Conservation (phyloP, 148 eudicot species). For the Euryodendron excelsum region DNA sequence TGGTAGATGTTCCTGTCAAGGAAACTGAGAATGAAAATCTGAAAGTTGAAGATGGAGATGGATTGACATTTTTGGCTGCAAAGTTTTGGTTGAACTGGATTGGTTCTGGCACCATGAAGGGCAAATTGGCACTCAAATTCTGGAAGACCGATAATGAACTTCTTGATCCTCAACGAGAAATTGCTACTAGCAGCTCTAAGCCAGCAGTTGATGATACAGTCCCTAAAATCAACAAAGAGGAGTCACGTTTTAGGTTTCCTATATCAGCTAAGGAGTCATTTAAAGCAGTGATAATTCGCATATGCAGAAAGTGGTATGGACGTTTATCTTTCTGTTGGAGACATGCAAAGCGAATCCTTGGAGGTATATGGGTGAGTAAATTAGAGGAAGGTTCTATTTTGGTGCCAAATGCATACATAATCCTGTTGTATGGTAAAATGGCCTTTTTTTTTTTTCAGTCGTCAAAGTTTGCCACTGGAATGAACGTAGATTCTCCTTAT, state of each 20-base stretch:
- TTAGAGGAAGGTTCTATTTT: not conserved
- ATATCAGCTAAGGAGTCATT: constrained; percentile 66
- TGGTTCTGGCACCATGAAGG: constrained; percentile 55
- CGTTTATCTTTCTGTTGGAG: constrained; percentile 78
- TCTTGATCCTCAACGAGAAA: constrained; percentile 50
- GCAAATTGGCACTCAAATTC: constrained; percentile 44
- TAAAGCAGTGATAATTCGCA: constrained; percentile 52
- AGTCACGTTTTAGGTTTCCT: constrained; percentile 49
- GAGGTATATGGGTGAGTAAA: constrained; percentile 79
- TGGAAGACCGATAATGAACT: constrained; percentile 64
- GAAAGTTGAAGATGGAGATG: constrained; percentile 40
- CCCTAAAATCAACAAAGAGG: constrained; percentile 52
- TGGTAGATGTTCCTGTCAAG: constrained; percentile 32
- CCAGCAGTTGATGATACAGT: constrained; percentile 33
- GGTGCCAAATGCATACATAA: not conserved
- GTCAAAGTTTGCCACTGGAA: not conserved
- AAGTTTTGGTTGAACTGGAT: constrained; percentile 73
- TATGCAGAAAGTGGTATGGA: constrained; percentile 74
- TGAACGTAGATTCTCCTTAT: not conserved
- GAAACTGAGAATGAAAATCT: constrained; percentile 25
- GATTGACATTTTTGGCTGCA: constrained; percentile 41
- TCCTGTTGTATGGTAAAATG: not conserved
- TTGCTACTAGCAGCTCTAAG: constrained; percentile 33
- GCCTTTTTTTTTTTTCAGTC: not conserved
- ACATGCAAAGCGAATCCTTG: constrained; percentile 56